Base-by-base conservation (phyloP, 352 stramenopile genomes). In the Phytophthora citricola region DNA sequence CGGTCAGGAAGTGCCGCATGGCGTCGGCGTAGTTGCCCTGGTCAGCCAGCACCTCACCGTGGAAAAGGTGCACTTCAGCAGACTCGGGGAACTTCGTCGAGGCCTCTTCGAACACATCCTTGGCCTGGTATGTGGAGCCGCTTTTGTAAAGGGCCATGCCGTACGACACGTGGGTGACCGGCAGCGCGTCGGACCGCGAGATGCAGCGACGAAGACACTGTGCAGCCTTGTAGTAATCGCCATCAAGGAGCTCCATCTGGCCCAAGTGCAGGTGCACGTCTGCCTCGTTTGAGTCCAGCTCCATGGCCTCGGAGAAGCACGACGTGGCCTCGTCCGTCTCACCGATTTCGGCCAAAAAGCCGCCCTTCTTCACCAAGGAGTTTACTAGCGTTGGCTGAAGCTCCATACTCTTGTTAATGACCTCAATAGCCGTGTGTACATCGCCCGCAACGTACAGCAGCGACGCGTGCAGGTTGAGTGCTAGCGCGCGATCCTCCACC, bases 131-230 rank as follows among this genome's bases (percentile, higher is more conserved):
- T 17, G 84, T 76, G 0, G 86, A 95, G 3, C 87, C 86, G 39
- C 84, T 91, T 58, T 93, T 94, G 73, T 94, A 95, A 12, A 95
- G 76, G 50, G 87, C 87, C 86, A 94, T 95, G 41, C 83, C 87
- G 67, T 94, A 95, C 17, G 85, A 89, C 10, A 95, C 78, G 45
- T 93, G 81, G 0, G 79, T 92, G 14, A 94, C 83, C 0, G 84
- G 79, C 26, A 95, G 67, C 26, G 73, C 68, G 15, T 94, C 84
- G n/a, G 83, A 94, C 32, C 85, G 83, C 14, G 86, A 87, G 62
- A 95, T 93, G 24, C 81, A 78, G 34, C 81, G 76, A 44, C 85
- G 86, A 20, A 95, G 74, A 66, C 73, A 87, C 59, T 92, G 78
- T 38, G 90, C 79, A 14, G 87, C 84, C 17, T 82, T 73, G 51